Base-by-base conservation (phyloP, 2,329 filamentous ascomycete genomes). In the Colletotrichum orchidophilum region DNA sequence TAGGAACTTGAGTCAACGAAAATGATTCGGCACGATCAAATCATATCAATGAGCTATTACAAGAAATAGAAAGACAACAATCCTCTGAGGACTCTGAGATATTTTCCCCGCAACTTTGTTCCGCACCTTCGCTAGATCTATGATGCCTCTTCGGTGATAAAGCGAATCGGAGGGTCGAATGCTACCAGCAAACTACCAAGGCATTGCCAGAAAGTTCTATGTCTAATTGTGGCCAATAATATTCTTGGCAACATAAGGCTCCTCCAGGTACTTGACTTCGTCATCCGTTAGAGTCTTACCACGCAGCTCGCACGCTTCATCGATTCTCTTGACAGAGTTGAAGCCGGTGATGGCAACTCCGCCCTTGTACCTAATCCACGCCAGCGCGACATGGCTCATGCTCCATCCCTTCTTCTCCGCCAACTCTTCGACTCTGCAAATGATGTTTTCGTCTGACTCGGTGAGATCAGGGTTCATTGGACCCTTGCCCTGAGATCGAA, bases 161-260 rank as follows among this genome's bases (percentile, higher is more conserved):
- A 46, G 39, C 18, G 21, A 21, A 46, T 46, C 1, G 1, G n/a
- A 18, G 3, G 21, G 21, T 46, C 21, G 18, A 46, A 18, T 11
- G 39, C 8, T 46, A 11, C 39, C 21, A 4, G 8, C 11, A 8
- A 46, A 8, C 8, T 46, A 3, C 39, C 21, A 46, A 9, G 24
- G 15, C 0, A 53, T n/a, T n/a, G n/a, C n/a, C n/a, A n/a, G n/a
- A n/a, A n/a, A n/a, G n/a, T n/a, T n/a, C n/a, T n/a, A 18, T 13
- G 11, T 46, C 63, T 76, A 81, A 7, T 50, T 24, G 52, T 74
- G 74, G 2, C 80, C 80, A 8, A 72, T 33, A 29, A 80, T 62
- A 11, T 70, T 67, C 52, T 57, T 72, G 0, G 72, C 57, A 3
- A 66, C 24, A 2, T 73, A 73, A 3, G 70, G 65, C 27, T 72